Percentiles rank a stretch among this genome's conserved stretches.
Evolutionary conservation across 2,329 filamentous ascomycete species (phyloP).

Genomic region (Fusarium nurragi): DNA sequence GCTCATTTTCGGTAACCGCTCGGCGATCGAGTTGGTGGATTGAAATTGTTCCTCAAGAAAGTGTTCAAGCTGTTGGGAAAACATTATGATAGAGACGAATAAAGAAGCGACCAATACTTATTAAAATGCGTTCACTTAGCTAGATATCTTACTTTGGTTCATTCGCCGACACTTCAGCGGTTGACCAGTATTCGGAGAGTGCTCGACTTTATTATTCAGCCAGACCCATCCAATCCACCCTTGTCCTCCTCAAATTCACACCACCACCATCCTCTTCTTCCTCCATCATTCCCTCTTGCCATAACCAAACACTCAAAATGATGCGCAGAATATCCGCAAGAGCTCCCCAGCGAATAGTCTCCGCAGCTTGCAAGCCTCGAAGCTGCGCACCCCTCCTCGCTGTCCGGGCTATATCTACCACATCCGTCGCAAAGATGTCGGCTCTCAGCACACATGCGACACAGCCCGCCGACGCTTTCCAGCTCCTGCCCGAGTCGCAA

Average conservation of each 20-base stretch:
- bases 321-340: constrained; percentile 49
- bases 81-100: background rate
- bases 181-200: background rate
- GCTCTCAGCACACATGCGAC: constrained; percentile 45
- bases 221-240: constrained; percentile 18
- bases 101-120: background rate
- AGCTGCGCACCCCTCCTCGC: constrained; percentile 34
- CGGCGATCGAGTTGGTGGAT: constrained; percentile 30
- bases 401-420: constrained; percentile 47
- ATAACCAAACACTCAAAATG: constrained; percentile 36
- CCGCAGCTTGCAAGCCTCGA: constrained; percentile 29
- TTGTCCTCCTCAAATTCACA: background rate
- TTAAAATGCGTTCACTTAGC: background rate
- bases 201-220: constrained; percentile 39
- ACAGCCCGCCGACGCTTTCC: constrained; percentile 78
- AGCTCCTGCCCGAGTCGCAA: constrained; percentile 79
- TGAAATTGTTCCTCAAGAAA: background rate
- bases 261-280: background rate
- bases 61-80: background rate
- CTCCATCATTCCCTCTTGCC: background rate
- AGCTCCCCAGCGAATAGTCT: constrained; percentile 45
- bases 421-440: constrained; percentile 45
- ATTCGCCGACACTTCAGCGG: background rate
- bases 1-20: constrained; percentile 28
- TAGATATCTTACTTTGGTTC: background rate